These are phyloP conservation scores for Xylaria bambusicola DNA, from an alignment of 495 filamentous ascomycete species.

Conservation along the genomic window DNA sequence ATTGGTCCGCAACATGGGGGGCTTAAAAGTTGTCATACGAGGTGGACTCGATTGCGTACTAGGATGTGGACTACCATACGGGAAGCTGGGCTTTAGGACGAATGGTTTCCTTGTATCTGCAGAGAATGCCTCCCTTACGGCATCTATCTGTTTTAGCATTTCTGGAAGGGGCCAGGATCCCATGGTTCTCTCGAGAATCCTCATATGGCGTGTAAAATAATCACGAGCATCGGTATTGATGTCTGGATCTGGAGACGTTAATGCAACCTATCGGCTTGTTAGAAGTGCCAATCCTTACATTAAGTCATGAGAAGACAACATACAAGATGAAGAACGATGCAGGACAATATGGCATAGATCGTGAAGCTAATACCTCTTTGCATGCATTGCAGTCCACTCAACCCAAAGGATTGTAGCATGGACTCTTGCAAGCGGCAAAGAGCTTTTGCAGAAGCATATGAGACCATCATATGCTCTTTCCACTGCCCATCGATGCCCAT, in stretches of 20 bases:
- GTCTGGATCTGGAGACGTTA: slow-evolving; percentile 91
- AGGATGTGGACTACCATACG: slow-evolving; percentile 78
- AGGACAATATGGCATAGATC: slow-evolving; percentile 88
- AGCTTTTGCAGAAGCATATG: slow-evolving; percentile 82
- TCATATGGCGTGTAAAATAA: slow-evolving; percentile 94
- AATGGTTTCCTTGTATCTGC: slow-evolving; percentile 84
- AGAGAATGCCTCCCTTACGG: slow-evolving; percentile 89
- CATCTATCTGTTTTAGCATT: slow-evolving; percentile 87
- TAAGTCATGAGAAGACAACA: slow-evolving; percentile 37
- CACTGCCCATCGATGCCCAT: slow-evolving; percentile 73
- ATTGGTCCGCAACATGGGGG: slow-evolving; percentile 37
- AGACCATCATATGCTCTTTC: slow-evolving; percentile 85
- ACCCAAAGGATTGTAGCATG: slow-evolving; percentile 72
- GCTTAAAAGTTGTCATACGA: slow-evolving; percentile 46
- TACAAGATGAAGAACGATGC: slow-evolving; percentile 94
- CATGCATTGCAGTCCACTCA: slow-evolving; percentile 88
- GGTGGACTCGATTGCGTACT: slow-evolving; percentile 62
- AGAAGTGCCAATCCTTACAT: slow-evolving; percentile 10
- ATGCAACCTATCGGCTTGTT: slow-evolving; percentile 67
- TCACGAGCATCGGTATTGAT: slow-evolving; percentile 83
- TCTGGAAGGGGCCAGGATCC: slow-evolving; percentile 88
- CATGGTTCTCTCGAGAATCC: slow-evolving; percentile 85
- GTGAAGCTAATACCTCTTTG: slow-evolving; percentile 93
- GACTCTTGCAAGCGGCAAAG: slow-evolving; percentile 92
- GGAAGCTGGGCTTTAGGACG: slow-evolving; percentile 83